A percentile compares a stretch with the other conserved stretches of the same genome.
Conservation (phyloP, 2,329 filamentous ascomycete genomes). For the Phaeosphaeria sp. region DNA sequence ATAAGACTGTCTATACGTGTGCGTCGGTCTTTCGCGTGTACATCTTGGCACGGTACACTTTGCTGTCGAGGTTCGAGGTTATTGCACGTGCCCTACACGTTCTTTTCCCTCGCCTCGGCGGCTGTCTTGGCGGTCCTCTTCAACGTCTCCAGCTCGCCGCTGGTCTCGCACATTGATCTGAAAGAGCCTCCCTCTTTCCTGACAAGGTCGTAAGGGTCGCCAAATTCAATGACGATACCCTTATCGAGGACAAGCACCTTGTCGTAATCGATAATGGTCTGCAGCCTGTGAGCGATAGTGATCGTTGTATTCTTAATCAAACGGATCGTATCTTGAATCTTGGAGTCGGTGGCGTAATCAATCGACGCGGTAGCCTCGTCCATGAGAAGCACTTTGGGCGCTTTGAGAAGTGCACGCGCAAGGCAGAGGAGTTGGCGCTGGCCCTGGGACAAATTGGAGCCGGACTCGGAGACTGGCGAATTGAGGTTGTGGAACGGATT, state of each 20-base stretch:
- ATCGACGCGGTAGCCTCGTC: constrained; percentile 98
- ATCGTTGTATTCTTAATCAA: constrained; percentile 91
- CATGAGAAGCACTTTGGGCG: constrained; percentile 95
- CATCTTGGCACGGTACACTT: no score
- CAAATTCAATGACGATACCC: constrained; percentile 85
- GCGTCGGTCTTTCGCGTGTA: no score
- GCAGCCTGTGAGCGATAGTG: constrained; percentile 92
- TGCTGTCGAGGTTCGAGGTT: neutral
- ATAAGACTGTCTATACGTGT: no score
- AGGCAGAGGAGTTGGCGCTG: constrained; percentile 95
- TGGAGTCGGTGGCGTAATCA: constrained; percentile 92
- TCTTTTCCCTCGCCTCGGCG: constrained; percentile 25
- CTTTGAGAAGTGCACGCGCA: constrained; percentile 89
- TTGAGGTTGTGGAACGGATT: constrained; percentile 91
- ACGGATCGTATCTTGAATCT: constrained; percentile 96
- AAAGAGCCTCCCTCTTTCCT: constrained; percentile 70
- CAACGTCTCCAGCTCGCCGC: constrained; percentile 64
- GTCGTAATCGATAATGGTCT: constrained; percentile 98
- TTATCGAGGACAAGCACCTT: constrained; percentile 95
- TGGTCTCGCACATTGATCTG: constrained; percentile 72
- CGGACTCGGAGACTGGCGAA: constrained; percentile 85
- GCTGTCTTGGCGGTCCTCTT: constrained; percentile 63
- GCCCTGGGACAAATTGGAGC: constrained; percentile 92
- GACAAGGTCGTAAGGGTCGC: constrained; percentile 80
- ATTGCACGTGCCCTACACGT: neutral